Conservation (phyloP, 176 grass and related monocot genomes). For the Phragmites australis region DNA sequence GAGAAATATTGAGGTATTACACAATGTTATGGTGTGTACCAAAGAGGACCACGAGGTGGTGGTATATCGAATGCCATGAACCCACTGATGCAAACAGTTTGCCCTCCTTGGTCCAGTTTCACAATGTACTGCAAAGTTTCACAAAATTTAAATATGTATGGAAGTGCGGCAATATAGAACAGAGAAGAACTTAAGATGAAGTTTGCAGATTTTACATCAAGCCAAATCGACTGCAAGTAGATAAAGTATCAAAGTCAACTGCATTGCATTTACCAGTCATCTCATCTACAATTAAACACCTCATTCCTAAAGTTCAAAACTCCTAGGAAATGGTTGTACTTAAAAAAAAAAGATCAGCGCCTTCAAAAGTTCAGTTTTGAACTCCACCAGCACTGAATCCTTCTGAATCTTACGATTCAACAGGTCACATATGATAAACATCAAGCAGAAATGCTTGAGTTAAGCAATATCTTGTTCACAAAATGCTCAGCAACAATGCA, state of each 20-base stretch:
- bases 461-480: background rate
- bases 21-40: conserved; percentile 41
- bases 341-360: too few relatives aligned
- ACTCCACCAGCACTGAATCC: background rate
- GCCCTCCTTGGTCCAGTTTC: conserved; percentile 64
- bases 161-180: background rate
- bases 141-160: background rate
- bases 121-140: conserved; percentile 68
- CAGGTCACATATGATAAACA: background rate
- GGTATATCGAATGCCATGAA: conserved; percentile 95
- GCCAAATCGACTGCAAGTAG: background rate
- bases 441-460: background rate
- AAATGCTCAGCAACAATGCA: background rate
- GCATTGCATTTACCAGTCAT: background rate
- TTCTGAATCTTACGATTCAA: background rate
- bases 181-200: background rate
- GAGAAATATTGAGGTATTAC: background rate
- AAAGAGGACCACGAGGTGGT: conserved; percentile 73
- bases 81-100: conserved; percentile 82
- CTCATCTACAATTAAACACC: background rate
- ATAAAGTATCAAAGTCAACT: background rate
- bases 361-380: conserved; percentile 3
- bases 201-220: background rate
- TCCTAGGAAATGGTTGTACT: background rate
- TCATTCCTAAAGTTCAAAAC: background rate